Conservation (phyloP, 306 rosid genomes). For the Vigna radiata region DNA sequence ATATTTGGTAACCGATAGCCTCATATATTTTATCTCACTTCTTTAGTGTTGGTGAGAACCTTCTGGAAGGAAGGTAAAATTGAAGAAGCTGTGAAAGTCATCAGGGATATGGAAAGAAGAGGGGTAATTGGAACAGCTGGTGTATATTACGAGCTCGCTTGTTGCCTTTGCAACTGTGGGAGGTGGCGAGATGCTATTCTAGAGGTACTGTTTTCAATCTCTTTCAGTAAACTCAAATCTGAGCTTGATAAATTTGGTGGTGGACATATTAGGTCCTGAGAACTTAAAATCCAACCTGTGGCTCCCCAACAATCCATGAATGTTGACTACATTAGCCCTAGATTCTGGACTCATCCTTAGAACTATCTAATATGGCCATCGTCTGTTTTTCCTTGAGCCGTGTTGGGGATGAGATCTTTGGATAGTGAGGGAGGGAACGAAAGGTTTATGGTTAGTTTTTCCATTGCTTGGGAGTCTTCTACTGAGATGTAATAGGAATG, state of each 20-base stretch:
- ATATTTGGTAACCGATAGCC: constrained; percentile 39
- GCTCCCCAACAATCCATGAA: constrained; percentile 8
- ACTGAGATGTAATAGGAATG: background rate
- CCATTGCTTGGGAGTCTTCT: constrained; percentile 2
- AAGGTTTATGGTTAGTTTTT: background rate
- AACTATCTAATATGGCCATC: background rate
- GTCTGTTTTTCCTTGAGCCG: background rate
- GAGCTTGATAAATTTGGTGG: constrained; percentile 12
- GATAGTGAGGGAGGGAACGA: background rate
- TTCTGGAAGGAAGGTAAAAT: constrained; percentile 85
- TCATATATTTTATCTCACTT: constrained; percentile 36
- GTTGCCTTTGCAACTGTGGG: constrained; percentile 88
- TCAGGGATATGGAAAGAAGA: constrained; percentile 86
- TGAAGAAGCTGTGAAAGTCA: constrained; percentile 76
- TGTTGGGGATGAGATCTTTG: background rate
- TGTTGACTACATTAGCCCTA: background rate
- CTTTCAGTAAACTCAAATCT: constrained; percentile 10
- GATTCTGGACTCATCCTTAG: background rate
- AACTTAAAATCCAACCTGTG: constrained; percentile 1
- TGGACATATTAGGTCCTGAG: background rate
- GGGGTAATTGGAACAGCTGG: constrained; percentile 79
- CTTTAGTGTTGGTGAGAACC: constrained; percentile 79
- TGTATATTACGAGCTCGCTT: constrained; percentile 85
- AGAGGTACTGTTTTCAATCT: constrained; percentile 59
- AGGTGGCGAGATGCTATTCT: constrained; percentile 87